Base-by-base conservation (phyloP, 176 grass and related monocot species). In the Paspalum vaginatum region DNA sequence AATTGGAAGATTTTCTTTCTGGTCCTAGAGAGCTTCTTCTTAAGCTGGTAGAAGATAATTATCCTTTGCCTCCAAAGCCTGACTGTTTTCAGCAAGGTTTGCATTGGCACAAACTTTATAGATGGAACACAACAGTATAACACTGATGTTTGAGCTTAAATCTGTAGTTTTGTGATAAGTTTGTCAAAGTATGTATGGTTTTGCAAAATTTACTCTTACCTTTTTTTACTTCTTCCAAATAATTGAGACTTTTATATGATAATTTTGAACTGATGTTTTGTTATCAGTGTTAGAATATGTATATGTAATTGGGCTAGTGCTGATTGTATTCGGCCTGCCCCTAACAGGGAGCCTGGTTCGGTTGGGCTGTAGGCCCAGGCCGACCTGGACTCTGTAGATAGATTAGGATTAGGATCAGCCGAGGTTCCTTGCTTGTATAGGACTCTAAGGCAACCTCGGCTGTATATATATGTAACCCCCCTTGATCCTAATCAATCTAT, bases 1-100 rank as follows among this genome's bases (percentile, higher is more conserved):
- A 98, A 84, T 74, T 98, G 87, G 95, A 98, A 68, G 95, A 95
- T 86, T 95, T 98, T 32, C 85, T 98, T 65, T 98, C 95, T 83
- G 95, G 95, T 70, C 95, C 95, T 57, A 87, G 92, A 45, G 95
- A 98, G 55, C 91, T 98, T 62, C 90, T 98, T 69, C 88, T 98
- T 81, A 98, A 98, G 86, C 84, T 98, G 79, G 84, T 98, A 57
- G 95, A 98, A 91, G 95, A 98, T 62, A 82, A 95, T 74, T 98
- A 98, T 74, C 95, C 95, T 65, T 77, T 98, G 75, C 92, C 95
- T 37, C 64, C 68, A 51, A 90, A 90, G 60, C 92, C 95, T 78
- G 88, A 95, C 85, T 59, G 64, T 69, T 85, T 85, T 70, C 64
- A 72, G 49, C 63, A 85, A 81, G 87, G 86, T 88, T 72, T 79